Conservation (phyloP, 345 rosid species). For the Corchorus olitorius region DNA sequence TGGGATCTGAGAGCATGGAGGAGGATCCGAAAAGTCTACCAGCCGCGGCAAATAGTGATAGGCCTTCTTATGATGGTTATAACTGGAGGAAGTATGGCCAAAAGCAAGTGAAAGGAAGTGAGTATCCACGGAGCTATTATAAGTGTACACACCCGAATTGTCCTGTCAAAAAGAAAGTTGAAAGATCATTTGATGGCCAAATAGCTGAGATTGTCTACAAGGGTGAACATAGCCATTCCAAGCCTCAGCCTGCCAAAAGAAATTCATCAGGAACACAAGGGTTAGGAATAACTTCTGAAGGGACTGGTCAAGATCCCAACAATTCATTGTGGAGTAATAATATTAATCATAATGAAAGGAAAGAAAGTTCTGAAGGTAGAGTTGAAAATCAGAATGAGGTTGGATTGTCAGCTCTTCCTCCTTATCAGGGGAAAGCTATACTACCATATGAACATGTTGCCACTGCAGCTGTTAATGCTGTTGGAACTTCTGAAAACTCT, state of each 20-base stretch:
- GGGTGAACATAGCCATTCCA: conserved; percentile 88
- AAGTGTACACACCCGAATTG: conserved; percentile 92
- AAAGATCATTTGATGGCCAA: conserved; percentile 81
- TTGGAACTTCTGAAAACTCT: conserved; percentile 57
- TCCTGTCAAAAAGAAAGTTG: conserved; percentile 94
- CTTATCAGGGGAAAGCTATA: conserved; percentile 33
- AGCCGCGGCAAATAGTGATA: conserved; percentile 34
- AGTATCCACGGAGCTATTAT: conserved; percentile 92
- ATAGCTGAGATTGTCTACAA: conserved; percentile 94
- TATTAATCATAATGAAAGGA: conserved; percentile 36
- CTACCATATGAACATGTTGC: conserved; percentile 37
- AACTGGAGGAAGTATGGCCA: conserved; percentile 99
- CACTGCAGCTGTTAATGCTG: conserved; percentile 32
- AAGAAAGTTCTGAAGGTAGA: conserved; percentile 47
- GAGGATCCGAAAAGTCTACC: conserved; percentile 44
- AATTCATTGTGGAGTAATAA: conserved; percentile 34
- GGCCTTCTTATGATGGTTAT: conserved; percentile 88
- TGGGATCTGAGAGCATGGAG: conserved; percentile 35
- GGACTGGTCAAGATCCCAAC: conserved; percentile 40
- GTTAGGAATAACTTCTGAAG: conserved; percentile 40
- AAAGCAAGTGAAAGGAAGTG: conserved; percentile 98
- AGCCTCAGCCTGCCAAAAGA: conserved; percentile 76
- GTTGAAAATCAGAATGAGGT: conserved; percentile 43
- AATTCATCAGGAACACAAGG: conserved; percentile 52
- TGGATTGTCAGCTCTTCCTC: conserved; percentile 26